Evolutionary conservation across 345 rosid species (phyloP).

Genomic region (Theobroma cacao): DNA sequence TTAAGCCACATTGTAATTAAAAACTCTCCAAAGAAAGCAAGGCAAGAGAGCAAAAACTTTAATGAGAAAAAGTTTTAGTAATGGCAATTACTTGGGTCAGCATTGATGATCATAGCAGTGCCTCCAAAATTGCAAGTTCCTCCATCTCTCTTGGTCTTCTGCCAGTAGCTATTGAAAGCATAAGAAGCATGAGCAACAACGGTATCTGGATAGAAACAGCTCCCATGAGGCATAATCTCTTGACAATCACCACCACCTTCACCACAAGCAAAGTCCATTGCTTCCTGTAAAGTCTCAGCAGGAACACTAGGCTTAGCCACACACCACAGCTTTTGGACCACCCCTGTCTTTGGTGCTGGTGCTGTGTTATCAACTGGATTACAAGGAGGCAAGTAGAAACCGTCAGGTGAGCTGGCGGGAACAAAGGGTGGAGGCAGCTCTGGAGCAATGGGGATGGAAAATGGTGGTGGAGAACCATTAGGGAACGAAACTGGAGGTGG

Average conservation of each 20-base stretch:
- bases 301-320: conserved; percentile 76
- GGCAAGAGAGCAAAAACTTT: not conserved
- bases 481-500: conserved; percentile 24
- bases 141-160: conserved; percentile 56
- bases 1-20: not conserved
- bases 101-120: conserved; percentile 67
- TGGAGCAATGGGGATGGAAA: conserved; percentile 37
- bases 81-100: conserved; percentile 55
- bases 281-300: conserved; percentile 54
- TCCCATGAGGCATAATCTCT: conserved; percentile 53
- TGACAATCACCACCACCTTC: conserved; percentile 64
- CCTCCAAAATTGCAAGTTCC: conserved; percentile 71
- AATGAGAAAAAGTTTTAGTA: not conserved
- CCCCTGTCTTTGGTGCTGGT: conserved; percentile 28
- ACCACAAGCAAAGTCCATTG: conserved; percentile 74
- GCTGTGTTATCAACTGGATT: conserved; percentile 27
- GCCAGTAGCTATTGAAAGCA: conserved; percentile 78
- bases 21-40: not conserved
- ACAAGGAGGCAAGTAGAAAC: conserved; percentile 45
- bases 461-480: conserved; percentile 24
- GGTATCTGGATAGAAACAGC: conserved; percentile 59
- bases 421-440: conserved; percentile 29
- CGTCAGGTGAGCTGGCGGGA: conserved; percentile 30
- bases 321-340: conserved; percentile 59
- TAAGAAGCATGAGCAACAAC: conserved; percentile 68